A percentile compares a stretch with the other conserved stretches of the same genome.
phyloP scores from a whole-genome alignment of 2,329 filamentous ascomycete genomes.

The Verticillium nubilum region DNA sequence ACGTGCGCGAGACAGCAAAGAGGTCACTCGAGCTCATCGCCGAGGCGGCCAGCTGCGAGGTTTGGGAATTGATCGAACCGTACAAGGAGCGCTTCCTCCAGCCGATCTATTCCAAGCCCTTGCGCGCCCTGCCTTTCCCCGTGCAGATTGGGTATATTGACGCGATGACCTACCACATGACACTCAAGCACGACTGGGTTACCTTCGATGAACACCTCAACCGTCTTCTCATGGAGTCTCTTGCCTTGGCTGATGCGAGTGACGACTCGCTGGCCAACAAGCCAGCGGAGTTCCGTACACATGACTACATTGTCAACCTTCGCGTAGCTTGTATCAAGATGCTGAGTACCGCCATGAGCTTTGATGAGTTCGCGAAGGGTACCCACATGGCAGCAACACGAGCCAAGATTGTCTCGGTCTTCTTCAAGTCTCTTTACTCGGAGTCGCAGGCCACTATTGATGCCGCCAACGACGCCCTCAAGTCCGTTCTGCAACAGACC shows the following conservation, averaged over 20 bases:
- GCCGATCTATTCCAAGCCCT: slow-evolving; percentile 91
- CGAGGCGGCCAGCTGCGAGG: slow-evolving; percentile 67
- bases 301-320: slow-evolving; percentile 86
- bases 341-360: slow-evolving; percentile 86
- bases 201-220: slow-evolving; percentile 90
- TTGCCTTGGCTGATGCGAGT: slow-evolving; percentile 89
- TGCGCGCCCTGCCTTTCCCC: slow-evolving; percentile 86
- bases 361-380: slow-evolving; percentile 82
- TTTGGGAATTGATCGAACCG: slow-evolving; percentile 83
- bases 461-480: slow-evolving; percentile 85
- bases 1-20: slow-evolving; percentile 84
- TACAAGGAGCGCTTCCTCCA: slow-evolving; percentile 86
- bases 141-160: slow-evolving; percentile 98
- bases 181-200: slow-evolving; percentile 81
- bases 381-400: slow-evolving; percentile 58
- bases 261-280: slow-evolving; percentile 92
- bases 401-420: slow-evolving; percentile 79
- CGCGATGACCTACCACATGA: slow-evolving; percentile 91
- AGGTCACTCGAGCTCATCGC: slow-evolving; percentile 76
- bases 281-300: slow-evolving; percentile 89
- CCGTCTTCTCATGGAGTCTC: slow-evolving; percentile 83
- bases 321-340: slow-evolving; percentile 91
- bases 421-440: slow-evolving; percentile 96
- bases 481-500: slow-evolving; percentile 79
- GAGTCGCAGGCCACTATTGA: slow-evolving; percentile 89